Evolutionary conservation across 2,329 filamentous ascomycete species (phyloP).

Genomic region (Sporothrix curviconia): DNA sequence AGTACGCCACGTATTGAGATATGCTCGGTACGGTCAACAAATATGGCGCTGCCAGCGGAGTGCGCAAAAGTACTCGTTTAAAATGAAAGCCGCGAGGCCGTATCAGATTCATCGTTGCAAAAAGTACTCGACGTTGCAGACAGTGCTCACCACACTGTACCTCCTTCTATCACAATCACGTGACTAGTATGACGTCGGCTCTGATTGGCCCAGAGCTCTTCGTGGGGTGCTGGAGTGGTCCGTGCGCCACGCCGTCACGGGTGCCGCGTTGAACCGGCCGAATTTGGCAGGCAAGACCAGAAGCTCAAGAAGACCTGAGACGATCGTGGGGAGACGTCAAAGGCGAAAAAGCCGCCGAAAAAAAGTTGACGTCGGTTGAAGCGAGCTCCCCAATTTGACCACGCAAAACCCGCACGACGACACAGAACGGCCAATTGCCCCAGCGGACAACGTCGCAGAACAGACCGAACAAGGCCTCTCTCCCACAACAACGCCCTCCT

Average conservation of each 20-base stretch:
- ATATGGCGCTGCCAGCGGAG: no score
- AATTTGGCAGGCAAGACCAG: neutral
- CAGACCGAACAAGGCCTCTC: no score
- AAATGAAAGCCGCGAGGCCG: no score
- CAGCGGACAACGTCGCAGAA: no score
- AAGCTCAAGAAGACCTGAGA: neutral
- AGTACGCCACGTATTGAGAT: no score
- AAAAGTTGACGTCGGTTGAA: neutral
- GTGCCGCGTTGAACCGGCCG: constrained; percentile 7
- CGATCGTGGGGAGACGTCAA: neutral
- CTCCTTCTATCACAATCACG: neutral
- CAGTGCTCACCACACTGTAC: neutral
- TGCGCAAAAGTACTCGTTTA: no score
- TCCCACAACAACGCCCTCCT: no score
- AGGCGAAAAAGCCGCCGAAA: neutral
- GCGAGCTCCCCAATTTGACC: neutral
- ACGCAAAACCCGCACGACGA: neutral
- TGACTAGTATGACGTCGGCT: neutral
- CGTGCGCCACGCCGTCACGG: constrained; percentile 13
- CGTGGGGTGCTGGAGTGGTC: constrained; percentile 10
- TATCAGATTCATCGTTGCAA: no score
- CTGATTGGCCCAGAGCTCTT: constrained; percentile 10
- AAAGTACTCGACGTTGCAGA: no score
- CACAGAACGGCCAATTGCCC: neutral
- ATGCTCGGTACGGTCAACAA: no score